Base-by-base conservation (phyloP, 768 basidiomycete species). In the Sarcodon aspratus region DNA sequence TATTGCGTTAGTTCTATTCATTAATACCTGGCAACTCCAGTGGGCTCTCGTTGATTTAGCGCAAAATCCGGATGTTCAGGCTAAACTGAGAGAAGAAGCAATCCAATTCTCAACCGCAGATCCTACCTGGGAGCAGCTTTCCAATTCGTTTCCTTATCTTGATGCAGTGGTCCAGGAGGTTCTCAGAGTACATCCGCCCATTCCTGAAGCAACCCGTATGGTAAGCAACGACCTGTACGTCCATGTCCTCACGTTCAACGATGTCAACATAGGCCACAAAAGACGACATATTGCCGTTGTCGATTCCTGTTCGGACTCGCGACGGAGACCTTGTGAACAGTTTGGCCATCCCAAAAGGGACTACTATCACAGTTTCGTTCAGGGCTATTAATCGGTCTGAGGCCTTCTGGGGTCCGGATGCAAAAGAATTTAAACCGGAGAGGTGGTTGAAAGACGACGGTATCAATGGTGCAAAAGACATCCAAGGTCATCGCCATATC, bases 11-110 rank as follows among this genome's bases (percentile, higher is more conserved):
- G 21, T 27, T 27, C 5, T 27, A 27, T 5, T 27, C 21, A 27
- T 27, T 27, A 27, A 27, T 27, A 37, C 11, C 48, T 32, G 5
- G 31, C 9, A 17, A 3, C 35, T 17, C 3, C 48, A 66, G 64
- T 81, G 79, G 77, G 73, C 77, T 3, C 62, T 82, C 0, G 73
- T 81, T 33, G 79, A 80, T 55, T 70, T 81, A 1, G 66, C 66
- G 6, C 65, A 61, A 34, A 59, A 74, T 44, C 68, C 61, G 0
- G 66, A 71, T 21, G 63, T 68, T 11, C 80, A 81, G 57, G 53
- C 60, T 8, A 72, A 67, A 43, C 61, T 81, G 9, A 71, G 78
- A 38, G 61, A 69, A 9, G 79, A 82, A 48, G 42, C 32, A 8
- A 27, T 5, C 5, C 57, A 63, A n/a, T 71, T 72, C 45, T 59